These are phyloP conservation scores for Primulina tabacum DNA, from an alignment of 257 asterid genomes.

Conservation along the genomic window DNA sequence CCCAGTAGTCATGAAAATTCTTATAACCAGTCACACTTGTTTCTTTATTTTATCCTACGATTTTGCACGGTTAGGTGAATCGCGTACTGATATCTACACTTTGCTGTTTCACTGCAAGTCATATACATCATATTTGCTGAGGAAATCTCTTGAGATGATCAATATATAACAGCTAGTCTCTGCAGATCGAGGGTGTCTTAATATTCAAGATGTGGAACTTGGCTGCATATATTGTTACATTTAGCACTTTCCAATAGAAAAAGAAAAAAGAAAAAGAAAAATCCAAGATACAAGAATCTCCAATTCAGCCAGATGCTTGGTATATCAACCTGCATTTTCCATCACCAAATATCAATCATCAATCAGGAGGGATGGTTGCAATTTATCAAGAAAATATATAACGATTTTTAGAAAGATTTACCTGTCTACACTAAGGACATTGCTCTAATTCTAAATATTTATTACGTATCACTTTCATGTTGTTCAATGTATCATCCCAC, in stretches of 20 bases:
- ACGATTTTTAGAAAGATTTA: too few relatives aligned
- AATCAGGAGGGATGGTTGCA: background rate
- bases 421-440: too few relatives aligned
- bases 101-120: conserved; percentile 44
- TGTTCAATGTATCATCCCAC: too few relatives aligned
- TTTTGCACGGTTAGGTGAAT: background rate
- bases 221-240: too few relatives aligned
- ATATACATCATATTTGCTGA: conserved; percentile 62
- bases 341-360: too few relatives aligned
- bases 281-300: too few relatives aligned
- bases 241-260: too few relatives aligned
- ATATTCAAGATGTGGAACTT: background rate
- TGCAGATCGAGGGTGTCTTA: background rate
- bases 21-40: background rate
- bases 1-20: background rate
- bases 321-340: background rate
- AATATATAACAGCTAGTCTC: background rate
- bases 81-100: conserved; percentile 7
- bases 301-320: background rate
- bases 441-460: too few relatives aligned
- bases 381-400: background rate
- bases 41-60: background rate
- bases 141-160: conserved; percentile 44
- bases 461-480: too few relatives aligned
- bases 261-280: too few relatives aligned